Evolutionary conservation across 2,329 filamentous ascomycete species (phyloP), one percentile per base, ranked within the genome.

Genomic region (Fusarium coicis): DNA sequence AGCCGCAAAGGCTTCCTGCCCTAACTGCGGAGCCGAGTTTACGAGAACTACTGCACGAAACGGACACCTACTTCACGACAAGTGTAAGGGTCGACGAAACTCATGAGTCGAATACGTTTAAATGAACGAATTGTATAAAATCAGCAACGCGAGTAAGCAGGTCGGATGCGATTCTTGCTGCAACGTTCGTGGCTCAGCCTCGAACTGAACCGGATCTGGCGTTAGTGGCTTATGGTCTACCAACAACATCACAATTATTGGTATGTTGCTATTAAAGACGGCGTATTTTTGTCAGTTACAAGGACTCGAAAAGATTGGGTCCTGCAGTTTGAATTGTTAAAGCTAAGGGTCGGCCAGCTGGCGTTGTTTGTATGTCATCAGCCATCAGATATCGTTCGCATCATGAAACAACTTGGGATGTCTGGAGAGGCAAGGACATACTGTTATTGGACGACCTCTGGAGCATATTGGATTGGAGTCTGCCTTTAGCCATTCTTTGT

Each of bases 21-120:
- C 94, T 23, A 93, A 95, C 80, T 98, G 96, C 79, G 94, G 95
- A 42, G 95, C 95, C 16, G 95, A 97, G 78, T 98, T 98, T 78
- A 98, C 96, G 18, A 88, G 96, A 76, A 97, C 95, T 10, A 91
- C 89, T 28, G 96, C 96, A 49, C 89, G 95, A 69, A 98, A 98
- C 79, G 95, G 95, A 18, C 96, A 98, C 80, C 78, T 92, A 74
- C 81, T 89, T 61, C 94, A 97, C 82, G 95, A 97, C 79, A 98
- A 98, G 84, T 98, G 95, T 86, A 98, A 97, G 86, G 91, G 90
- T 79, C 78, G 80, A 70, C 78, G 79, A 69, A 81, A 74, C 75
- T 75, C 66, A 36, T 80, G 66, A 72, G 65, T 57, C 40, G 40
- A 56, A 42, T 36, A 46, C 60, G 58, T 64, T 65, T 46, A 46